phyloP scores from a whole-genome alignment of 139 green algal genomes.

The Chlamydomonas asymmetrica region DNA sequence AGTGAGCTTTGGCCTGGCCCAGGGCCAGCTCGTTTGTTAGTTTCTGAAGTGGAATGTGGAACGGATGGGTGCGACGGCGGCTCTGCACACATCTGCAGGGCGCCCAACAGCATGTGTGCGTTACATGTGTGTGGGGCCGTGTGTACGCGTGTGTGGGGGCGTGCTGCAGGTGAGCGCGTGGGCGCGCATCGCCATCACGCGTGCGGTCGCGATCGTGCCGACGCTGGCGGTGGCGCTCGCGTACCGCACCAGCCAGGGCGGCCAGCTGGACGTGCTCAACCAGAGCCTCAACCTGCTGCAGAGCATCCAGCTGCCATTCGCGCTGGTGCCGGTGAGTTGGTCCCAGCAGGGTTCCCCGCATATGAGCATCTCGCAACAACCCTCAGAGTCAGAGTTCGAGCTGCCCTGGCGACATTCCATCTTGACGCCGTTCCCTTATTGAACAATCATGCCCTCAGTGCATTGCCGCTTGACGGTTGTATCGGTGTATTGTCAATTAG shows the following conservation, averaged over 20 bases:
- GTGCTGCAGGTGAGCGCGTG: constrained; percentile 46
- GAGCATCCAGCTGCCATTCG: constrained; percentile 68
- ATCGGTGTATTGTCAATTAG: neutral
- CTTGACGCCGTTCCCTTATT: neutral
- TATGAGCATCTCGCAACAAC: too few species aligned
- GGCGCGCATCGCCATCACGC: constrained; percentile 54
- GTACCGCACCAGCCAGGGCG: constrained; percentile 5
- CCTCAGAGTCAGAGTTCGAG: neutral
- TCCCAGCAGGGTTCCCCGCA: too few species aligned
- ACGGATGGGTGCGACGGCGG: too few species aligned
- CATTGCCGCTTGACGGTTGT: neutral
- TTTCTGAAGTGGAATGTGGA: too few species aligned
- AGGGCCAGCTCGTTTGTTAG: too few species aligned
- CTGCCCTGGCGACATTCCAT: neutral
- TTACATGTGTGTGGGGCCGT: too few species aligned
- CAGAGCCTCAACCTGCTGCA: constrained; percentile 63
- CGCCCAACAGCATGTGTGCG: too few species aligned
- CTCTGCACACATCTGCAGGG: too few species aligned
- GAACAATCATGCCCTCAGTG: neutral
- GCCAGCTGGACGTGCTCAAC: constrained; percentile 53
- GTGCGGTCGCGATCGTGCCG: constrained; percentile 59
- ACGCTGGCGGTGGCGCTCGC: constrained; percentile 53
- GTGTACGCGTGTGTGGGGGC: too few species aligned
- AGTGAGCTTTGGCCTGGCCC: too few species aligned
- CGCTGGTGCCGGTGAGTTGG: constrained; percentile 45